Evolutionary conservation across 106 monocot genomes (phyloP).

Genomic region (Allium sativum): DNA sequence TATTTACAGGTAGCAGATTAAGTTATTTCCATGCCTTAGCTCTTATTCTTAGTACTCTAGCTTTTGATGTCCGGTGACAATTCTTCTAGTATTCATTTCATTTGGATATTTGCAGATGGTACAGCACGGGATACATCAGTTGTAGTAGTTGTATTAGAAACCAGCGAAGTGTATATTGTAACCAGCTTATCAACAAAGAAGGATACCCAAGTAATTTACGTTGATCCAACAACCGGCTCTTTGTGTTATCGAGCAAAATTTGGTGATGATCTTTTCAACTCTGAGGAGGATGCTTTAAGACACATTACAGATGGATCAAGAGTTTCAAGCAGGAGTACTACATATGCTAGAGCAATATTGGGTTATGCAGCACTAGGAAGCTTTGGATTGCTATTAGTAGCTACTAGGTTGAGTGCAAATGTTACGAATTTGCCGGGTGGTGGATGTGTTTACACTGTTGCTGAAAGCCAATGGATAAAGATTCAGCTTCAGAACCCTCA

Average conservation of each 20-base stretch:
- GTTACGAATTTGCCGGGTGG: constrained; percentile 80
- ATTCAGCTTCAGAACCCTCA: constrained; percentile 76
- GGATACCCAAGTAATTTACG: constrained; percentile 80
- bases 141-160: constrained; percentile 61
- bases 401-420: constrained; percentile 51
- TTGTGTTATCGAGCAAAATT: constrained; percentile 39
- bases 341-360: constrained; percentile 61
- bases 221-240: constrained; percentile 90
- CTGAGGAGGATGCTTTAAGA: constrained; percentile 65
- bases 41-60: not conserved
- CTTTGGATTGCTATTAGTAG: constrained; percentile 73
- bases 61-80: not conserved
- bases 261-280: constrained; percentile 63
- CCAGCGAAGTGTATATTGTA: constrained; percentile 74
- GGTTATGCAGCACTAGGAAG: constrained; percentile 81
- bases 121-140: constrained; percentile 61
- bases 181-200: constrained; percentile 63
- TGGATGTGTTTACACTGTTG: constrained; percentile 73
- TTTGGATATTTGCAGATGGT: constrained; percentile 22
- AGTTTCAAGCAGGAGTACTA: constrained; percentile 51
- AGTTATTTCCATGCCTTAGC: too few species aligned
- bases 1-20: too few species aligned
- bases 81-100: not conserved
- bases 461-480: constrained; percentile 88
- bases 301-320: constrained; percentile 73